phyloP scores from a whole-genome alignment of 2,329 filamentous ascomycete species.

The Hirsutella rhossiliensis region DNA sequence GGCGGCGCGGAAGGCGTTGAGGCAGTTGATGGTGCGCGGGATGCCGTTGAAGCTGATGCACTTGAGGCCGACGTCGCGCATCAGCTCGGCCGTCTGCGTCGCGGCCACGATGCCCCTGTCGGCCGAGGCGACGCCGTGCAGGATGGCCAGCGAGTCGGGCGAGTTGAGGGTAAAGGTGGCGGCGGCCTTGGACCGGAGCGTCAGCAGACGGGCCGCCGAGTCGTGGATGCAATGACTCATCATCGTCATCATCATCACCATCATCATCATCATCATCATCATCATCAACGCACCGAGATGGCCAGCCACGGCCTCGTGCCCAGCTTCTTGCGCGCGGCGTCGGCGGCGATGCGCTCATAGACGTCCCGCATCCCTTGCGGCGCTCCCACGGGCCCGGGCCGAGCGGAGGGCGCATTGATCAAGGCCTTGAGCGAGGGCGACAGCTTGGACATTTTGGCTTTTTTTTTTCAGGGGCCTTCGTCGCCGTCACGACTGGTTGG shows the following conservation, averaged over 20 bases:
- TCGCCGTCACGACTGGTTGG: too few relatives aligned
- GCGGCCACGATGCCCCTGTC: conserved; percentile 8
- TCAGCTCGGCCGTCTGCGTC: conserved; percentile 51
- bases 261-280: too few relatives aligned
- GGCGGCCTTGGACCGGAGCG: conserved; percentile 43
- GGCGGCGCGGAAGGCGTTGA: conserved; percentile 55
- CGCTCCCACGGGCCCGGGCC: conserved; percentile 52
- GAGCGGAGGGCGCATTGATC: conserved; percentile 57
- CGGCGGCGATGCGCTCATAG: conserved; percentile 50
- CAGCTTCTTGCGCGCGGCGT: conserved; percentile 50
- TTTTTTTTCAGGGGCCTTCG: too few relatives aligned
- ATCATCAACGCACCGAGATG: conserved; percentile 48
- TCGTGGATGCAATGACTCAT: too few relatives aligned
- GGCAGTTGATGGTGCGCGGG: conserved; percentile 71
- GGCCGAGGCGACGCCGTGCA: conserved; percentile 40
- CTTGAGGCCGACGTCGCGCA: conserved; percentile 64
- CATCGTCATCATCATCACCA: too few relatives aligned
- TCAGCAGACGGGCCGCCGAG: neutral
- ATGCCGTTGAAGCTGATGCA: conserved; percentile 75
- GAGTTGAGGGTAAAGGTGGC: conserved; percentile 82
- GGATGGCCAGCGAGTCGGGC: conserved; percentile 56
- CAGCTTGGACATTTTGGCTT: conserved; percentile 54
- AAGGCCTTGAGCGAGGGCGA: conserved; percentile 60
- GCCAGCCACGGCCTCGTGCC: conserved; percentile 54
- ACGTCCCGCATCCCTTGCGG: conserved; percentile 50